Evolutionary conservation across 352 stramenopile genomes (phyloP), one percentile per base, ranked within the genome.

Genomic region (Peronospora destructor): DNA sequence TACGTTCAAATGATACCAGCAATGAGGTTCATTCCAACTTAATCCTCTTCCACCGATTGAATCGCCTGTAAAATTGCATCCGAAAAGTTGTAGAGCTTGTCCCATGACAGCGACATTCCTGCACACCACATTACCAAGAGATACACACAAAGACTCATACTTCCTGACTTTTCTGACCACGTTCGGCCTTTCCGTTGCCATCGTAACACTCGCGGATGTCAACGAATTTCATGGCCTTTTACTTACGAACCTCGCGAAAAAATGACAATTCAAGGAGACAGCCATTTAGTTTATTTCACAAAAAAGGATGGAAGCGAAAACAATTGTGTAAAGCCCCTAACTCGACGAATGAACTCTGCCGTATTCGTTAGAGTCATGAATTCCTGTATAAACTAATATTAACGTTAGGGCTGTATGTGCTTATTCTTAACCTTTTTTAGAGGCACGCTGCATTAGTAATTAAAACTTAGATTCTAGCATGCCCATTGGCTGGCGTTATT

Each of bases 201-300:
- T 87, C 68, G 52, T 89, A 91, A 49, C 74, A 90, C 61, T 91
- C 81, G 13, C 78, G 74, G 44, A 91, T 77, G 39, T 91, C 76
- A 14, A 90, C 63, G 13, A 85, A 57, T 26, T 67, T 63, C 35
- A 68, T 54, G 8, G 23, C 41, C 34, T 73, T 80, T 71, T 73
- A 87, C 45, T 70, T 71, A 26, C 73, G 73, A 46, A 83, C 71
- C 1, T n/a, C n/a, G n/a, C n/a, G n/a, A n/a, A n/a, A n/a, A n/a
- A n/a, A n/a, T n/a, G n/a, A n/a, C n/a, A n/a, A n/a, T n/a, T n/a
- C n/a, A n/a, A n/a, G n/a, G n/a, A n/a, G n/a, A n/a, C n/a, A n/a
- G n/a, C n/a, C n/a, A n/a, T n/a, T n/a, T n/a, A 21, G 19, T 21
- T 21, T 21, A 3, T 21, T 21, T 21, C 19, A 21, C 19, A 21